Base-by-base conservation (phyloP, 2,329 filamentous ascomycete species). In the Penicillium sp. region DNA sequence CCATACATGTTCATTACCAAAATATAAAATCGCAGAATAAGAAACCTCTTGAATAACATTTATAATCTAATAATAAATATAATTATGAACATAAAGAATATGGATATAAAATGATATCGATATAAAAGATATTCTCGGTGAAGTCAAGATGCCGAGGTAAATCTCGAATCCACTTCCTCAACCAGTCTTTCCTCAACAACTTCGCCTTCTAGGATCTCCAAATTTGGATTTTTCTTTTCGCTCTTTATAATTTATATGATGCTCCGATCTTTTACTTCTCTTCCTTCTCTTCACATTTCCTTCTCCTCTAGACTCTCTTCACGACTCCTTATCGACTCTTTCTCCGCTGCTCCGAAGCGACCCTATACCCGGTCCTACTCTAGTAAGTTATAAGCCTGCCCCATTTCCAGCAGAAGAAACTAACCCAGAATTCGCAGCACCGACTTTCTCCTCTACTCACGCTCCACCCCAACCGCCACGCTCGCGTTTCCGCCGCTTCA, bases 401-500 rank as follows among this genome's bases (percentile, higher is more conserved):
- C 9, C 18, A 10, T 46, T 24, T 32, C 8, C 18, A 10, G 13
- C 37, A 26, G 3, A 24, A 20, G 16, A 20, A 37, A 37, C 40
- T 40, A 34, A 50, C 26, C 11, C 20, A 45, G 32, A 29, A 42
- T 34, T 40, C 31, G 10, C 44, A 59, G 55, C 52, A 45, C n/a
- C 53, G 6, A 59, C n/a, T 18, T 14, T 50, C 24, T 54, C 51
- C 16, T 35, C 50, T 45, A 39, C 38, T 24, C 50, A 55, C 10
- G 51, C 32, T 16, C 32, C 48, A 11, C 31, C 60, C 59, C 43
- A 62, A 66, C 50, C 61, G 7, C 66, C 35, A 13, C 64, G 61
- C 32, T 73, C 71, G 16, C 66, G 69, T 22, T 43, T 76, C 39
- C 67, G 70, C 40, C 72, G 73, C 47, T 59, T 71, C 50, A 49